Evolutionary conservation across 177 flowering plant genomes (phyloP).

Genomic region (Telopea speciosissima): DNA sequence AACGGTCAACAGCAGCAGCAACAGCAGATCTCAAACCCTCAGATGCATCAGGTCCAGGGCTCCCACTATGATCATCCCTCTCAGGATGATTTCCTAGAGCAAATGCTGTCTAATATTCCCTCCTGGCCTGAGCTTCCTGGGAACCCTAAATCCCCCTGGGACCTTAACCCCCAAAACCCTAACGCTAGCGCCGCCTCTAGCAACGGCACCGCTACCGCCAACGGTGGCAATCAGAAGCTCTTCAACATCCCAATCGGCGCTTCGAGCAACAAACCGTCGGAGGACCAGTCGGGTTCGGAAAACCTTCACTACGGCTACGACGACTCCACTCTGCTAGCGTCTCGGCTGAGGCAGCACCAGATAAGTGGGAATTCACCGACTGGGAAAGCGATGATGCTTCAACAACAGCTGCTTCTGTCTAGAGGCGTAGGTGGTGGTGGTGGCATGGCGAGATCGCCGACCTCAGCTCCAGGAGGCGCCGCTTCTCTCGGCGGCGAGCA

Average conservation of each 20-base stretch:
- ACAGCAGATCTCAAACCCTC: constrained; percentile 21
- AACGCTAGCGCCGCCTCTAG: neutral
- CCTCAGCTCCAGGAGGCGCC: constrained; percentile 9
- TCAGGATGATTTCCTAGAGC: constrained; percentile 75
- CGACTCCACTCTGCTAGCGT: constrained; percentile 42
- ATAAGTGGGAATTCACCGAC: constrained; percentile 38
- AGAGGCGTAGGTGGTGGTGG: constrained; percentile 14
- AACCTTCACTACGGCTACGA: constrained; percentile 28
- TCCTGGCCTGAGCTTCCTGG: constrained; percentile 38
- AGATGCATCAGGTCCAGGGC: constrained; percentile 20
- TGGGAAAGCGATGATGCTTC: constrained; percentile 32
- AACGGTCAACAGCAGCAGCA: constrained; percentile 20
- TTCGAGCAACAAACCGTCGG: constrained; percentile 6
- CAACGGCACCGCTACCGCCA: neutral
- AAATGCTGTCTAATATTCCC: constrained; percentile 52
- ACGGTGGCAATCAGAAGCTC: constrained; percentile 8
- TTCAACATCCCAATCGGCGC: constrained; percentile 15
- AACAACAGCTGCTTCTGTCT: constrained; percentile 46
- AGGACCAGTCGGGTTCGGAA: constrained; percentile 25
- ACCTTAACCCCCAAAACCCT: constrained; percentile 22
- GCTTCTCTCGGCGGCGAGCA: constrained; percentile 13
- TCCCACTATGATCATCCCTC: constrained; percentile 32
- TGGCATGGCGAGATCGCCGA: constrained; percentile 13
- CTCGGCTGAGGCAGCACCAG: constrained; percentile 65
- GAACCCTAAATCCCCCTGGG: constrained; percentile 33